phyloP scores from a whole-genome alignment of 2,329 filamentous ascomycete genomes.

The Aspergillus arachidicola region DNA sequence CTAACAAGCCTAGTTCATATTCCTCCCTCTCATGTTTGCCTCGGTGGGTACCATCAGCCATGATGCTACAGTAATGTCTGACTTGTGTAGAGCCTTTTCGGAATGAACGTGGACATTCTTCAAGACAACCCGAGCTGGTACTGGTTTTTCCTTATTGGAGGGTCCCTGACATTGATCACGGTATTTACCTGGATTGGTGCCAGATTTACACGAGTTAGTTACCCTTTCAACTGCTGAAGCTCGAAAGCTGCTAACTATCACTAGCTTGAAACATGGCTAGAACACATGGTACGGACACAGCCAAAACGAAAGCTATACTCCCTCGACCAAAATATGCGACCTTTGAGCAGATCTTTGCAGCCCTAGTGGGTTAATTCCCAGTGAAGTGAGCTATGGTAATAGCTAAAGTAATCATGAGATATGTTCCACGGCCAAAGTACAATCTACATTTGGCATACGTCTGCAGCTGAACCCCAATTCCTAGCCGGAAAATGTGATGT shows the following conservation, averaged over 20 bases:
- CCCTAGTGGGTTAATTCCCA: neutral
- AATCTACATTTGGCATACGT: neutral
- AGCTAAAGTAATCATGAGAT: neutral
- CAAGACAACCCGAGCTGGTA: conserved; percentile 13
- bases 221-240: neutral
- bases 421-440: neutral
- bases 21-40: conserved; percentile 17
- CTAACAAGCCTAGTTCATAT: conserved; percentile 15
- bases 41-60: conserved; percentile 8
- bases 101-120: conserved; percentile 20
- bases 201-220: conserved; percentile 11
- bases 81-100: conserved; percentile 15
- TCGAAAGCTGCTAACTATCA: neutral
- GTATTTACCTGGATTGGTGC: conserved; percentile 11
- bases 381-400: neutral
- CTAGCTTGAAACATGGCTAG: neutral
- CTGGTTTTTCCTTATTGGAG: conserved; percentile 17
- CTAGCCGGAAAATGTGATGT: neutral
- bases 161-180: conserved; percentile 9
- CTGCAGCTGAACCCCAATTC: neutral
- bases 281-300: neutral
- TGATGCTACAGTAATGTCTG: neutral
- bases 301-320: neutral
- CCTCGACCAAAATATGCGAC: neutral
- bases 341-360: neutral